These are phyloP conservation scores for Globisporangium perplexum DNA, from an alignment of 352 stramenopile genomes.

Conservation along the genomic window DNA sequence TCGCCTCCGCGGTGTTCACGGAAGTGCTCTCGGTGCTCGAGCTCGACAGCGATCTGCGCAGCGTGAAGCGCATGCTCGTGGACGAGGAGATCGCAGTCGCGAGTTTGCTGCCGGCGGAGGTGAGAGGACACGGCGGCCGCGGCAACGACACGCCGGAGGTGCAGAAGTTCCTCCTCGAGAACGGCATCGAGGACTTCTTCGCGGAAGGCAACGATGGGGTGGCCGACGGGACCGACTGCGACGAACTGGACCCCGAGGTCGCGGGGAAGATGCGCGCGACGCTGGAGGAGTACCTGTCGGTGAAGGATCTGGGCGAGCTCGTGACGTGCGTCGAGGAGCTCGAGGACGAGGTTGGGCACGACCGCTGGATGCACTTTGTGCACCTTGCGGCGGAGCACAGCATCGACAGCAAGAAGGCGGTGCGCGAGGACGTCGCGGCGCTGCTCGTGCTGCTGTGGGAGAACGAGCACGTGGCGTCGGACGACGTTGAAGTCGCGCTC, in stretches of 20 bases:
- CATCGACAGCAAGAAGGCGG: constrained; percentile 43
- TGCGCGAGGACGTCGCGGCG: constrained; percentile 36
- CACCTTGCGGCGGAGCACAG: constrained; percentile 38
- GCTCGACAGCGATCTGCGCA: constrained; percentile 51
- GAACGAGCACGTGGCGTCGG: constrained; percentile 29
- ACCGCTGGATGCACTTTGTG: constrained; percentile 64
- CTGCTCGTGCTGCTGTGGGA: constrained; percentile 39
- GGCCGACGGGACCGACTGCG: constrained; percentile 36
- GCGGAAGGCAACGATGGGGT: constrained; percentile 29
- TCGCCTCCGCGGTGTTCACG: constrained; percentile 65
- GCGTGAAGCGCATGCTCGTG: constrained; percentile 68
- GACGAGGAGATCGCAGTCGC: constrained; percentile 70
- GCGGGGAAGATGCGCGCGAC: constrained; percentile 63
- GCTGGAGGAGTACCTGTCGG: constrained; percentile 70
- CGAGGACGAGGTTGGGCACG: constrained; percentile 14
- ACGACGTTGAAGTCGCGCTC: constrained; percentile 52
- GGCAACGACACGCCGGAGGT: constrained; percentile 34
- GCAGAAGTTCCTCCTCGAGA: constrained; percentile 50
- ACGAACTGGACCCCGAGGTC: constrained; percentile 56
- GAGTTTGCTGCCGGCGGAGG: constrained; percentile 37
- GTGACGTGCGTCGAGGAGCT: constrained; percentile 74
- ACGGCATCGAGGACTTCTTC: constrained; percentile 68
- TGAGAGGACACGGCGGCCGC: constrained; percentile 15
- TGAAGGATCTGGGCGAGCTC: constrained; percentile 72
- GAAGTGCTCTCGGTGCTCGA: constrained; percentile 75